These are phyloP conservation scores for Prunus mume DNA, from an alignment of 306 rosid species.

Conservation along the genomic window DNA sequence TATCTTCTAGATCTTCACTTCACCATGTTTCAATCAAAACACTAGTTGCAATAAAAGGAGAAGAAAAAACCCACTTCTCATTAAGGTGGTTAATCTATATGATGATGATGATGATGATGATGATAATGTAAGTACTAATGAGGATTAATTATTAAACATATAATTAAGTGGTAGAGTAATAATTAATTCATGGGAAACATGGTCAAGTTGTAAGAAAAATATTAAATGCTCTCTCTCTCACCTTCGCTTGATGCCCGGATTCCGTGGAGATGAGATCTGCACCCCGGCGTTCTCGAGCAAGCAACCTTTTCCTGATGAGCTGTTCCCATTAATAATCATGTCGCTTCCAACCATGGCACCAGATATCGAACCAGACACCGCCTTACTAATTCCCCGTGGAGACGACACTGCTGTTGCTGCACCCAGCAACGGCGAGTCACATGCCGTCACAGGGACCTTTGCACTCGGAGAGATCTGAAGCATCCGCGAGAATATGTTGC, in stretches of 20 bases:
- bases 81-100: background rate
- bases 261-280: constrained; percentile 92
- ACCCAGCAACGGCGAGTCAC: constrained; percentile 32
- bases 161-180: background rate
- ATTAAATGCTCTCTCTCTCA: constrained; percentile 13
- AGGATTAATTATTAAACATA: background rate
- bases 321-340: constrained; percentile 38
- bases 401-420: constrained; percentile 9
- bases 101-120: background rate
- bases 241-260: constrained; percentile 84
- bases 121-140: constrained; percentile 2
- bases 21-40: background rate
- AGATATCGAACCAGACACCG: background rate
- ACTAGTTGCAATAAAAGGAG: background rate
- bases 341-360: constrained; percentile 36
- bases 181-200: constrained; percentile 15
- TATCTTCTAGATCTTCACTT: background rate
- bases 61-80: background rate
- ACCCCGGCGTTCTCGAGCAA: constrained; percentile 41
- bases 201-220: constrained; percentile 3
- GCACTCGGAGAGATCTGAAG: constrained; percentile 84
- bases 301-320: constrained; percentile 38
- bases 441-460: constrained; percentile 28
- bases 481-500: constrained; percentile 69
- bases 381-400: constrained; percentile 33